Percentiles rank a stretch among this genome's conserved stretches.
Conservation (phyloP, 2,329 filamentous ascomycete genomes). For the Capronia coronata region DNA sequence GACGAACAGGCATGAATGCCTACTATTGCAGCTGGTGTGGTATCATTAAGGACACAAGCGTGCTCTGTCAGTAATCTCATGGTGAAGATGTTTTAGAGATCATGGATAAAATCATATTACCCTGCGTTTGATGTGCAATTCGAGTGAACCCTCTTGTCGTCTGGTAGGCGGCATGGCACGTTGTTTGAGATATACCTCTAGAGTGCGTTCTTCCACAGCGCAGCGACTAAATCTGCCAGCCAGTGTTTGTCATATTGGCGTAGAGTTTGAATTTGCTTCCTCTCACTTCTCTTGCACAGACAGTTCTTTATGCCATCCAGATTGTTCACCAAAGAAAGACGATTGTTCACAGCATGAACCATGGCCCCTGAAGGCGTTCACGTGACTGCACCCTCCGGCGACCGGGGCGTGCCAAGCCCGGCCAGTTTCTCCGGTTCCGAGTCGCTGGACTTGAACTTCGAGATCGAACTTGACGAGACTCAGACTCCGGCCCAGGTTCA, state of each 20-base stretch:
- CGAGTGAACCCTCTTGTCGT: too few relatives aligned
- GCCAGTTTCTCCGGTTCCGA: neutral
- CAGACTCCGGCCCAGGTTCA: too few relatives aligned
- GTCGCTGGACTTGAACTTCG: neutral
- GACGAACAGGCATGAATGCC: neutral
- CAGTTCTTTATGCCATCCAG: too few relatives aligned
- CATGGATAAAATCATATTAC: neutral
- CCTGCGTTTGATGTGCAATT: too few relatives aligned
- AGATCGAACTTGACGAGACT: too few relatives aligned
- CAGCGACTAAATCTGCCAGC: too few relatives aligned
- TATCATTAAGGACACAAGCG: neutral
- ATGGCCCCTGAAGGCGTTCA: neutral
- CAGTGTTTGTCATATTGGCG: too few relatives aligned
- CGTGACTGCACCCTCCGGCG: neutral
- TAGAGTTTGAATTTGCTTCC: too few relatives aligned
- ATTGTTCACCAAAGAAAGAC: too few relatives aligned
- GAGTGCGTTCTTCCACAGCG: too few relatives aligned
- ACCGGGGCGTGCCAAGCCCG: neutral
- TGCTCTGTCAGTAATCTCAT: neutral
- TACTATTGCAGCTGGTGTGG: neutral
- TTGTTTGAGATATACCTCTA: neutral
- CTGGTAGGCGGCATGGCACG: too few relatives aligned
- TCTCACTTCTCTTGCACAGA: too few relatives aligned
- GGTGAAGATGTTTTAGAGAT: neutral
- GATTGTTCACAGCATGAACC: neutral